Base-by-base conservation (phyloP, 805 yeast species). In the Pichia gijzeniarum region DNA sequence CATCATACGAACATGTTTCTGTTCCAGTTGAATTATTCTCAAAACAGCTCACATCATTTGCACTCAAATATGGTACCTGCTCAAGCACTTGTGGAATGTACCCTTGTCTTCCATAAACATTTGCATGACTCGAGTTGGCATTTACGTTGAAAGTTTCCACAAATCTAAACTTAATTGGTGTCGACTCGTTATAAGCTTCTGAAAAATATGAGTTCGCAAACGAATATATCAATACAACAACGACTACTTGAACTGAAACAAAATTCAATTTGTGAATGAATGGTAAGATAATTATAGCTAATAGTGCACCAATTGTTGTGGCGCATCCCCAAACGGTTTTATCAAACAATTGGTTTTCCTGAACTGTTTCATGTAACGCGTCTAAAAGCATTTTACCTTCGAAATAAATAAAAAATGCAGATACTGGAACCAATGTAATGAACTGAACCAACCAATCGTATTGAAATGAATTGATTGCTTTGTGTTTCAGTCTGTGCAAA, bases 401-500 rank as follows among this genome's bases (percentile, higher is more conserved):
- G 45, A 76, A 73, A 53, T 77, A 73, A n/a, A 80, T 57, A 31
- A 82, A 56, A 30, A 74, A 71, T 3, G 80, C 66, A 1, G 83
- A 65, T 13, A 82, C 43, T 2, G 96, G 96, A 13, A 83, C 86
- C 16, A 82, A 59, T 1, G 80, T 50, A 28, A 85, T 52, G 55
- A 77, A 87, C 60, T 89, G 95, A 16, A 86, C 52, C 14, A 82
- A 71, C 96, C 96, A 89, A 55, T 84, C 95, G 57, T 83, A 86
- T 35, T 81, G 74, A 39, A 75, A 72, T 4, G 79, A 74, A 41
- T 67, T 69, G 33, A 63, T 45, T 8, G 69, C 69, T 4, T 63
- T 55, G 1, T 48, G 45, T 40, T 61, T 60, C 38, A 63, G 47
- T 12, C 55, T 55, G 14, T 55, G 58, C 25, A 55, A 42, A 41